These are phyloP conservation scores for Dittrichia graveolens DNA, from an alignment of 129 eudicot species.

Conservation along the genomic window DNA sequence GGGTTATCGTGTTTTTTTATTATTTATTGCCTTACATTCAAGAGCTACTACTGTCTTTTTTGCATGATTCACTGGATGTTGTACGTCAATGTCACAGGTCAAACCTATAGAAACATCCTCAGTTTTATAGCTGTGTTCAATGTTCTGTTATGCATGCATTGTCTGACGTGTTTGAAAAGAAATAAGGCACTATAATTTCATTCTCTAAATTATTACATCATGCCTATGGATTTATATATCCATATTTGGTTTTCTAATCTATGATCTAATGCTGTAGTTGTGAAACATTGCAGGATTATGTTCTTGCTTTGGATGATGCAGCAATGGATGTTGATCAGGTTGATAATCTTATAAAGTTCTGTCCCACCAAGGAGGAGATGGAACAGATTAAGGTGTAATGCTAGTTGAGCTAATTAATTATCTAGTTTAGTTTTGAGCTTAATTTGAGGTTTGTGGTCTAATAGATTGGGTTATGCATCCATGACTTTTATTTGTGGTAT, in stretches of 20 bases:
- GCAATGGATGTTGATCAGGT: slow-evolving; percentile 88
- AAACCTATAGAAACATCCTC: no score
- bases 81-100: no score
- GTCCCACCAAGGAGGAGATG: slow-evolving; percentile 99
- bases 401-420: slow-evolving; percentile 13
- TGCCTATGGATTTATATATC: neutral
- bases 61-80: no score
- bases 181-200: neutral
- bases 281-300: slow-evolving; percentile 56
- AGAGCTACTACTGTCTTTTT: no score
- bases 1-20: no score
- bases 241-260: slow-evolving; percentile 5
- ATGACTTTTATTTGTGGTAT: slow-evolving; percentile 10
- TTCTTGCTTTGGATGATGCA: slow-evolving; percentile 84
- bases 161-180: neutral
- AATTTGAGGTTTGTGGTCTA: slow-evolving; percentile 5
- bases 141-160: neutral
- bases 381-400: slow-evolving; percentile 73
- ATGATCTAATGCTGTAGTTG: slow-evolving; percentile 20
- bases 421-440: slow-evolving; percentile 7
- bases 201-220: neutral
- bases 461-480: neutral
- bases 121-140: no score
- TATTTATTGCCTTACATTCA: no score
- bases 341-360: slow-evolving; percentile 90